A percentile compares a stretch with the other conserved stretches of the same genome.
Conservation (phyloP, 352 stramenopile genomes). For the Phytophthora hybrid region DNA sequence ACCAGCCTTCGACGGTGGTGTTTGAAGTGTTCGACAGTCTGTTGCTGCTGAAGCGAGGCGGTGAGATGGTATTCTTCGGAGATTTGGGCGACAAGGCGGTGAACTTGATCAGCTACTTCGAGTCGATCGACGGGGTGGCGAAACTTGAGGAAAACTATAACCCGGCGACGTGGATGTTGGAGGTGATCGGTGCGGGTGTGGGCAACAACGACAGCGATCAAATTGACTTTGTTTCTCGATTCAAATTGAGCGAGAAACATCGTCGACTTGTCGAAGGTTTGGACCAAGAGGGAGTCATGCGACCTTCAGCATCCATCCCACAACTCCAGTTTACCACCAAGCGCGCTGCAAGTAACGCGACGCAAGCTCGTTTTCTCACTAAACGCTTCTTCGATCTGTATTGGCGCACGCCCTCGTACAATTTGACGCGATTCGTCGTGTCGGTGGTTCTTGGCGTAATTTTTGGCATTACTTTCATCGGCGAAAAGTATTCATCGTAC, state of each 20-base stretch:
- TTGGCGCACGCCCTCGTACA: constrained; percentile 20
- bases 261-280: neutral
- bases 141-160: constrained; percentile 59
- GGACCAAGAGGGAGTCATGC: neutral
- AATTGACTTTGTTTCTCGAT: constrained; percentile 10
- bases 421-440: constrained; percentile 24
- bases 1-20: constrained; percentile 21
- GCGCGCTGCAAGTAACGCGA: constrained; percentile 8
- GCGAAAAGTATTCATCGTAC: constrained; percentile 38
- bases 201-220: constrained; percentile 26
- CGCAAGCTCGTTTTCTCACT: constrained; percentile 11
- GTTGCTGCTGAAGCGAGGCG: constrained; percentile 21
- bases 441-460: constrained; percentile 6
- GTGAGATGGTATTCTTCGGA: constrained; percentile 30
- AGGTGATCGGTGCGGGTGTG: constrained; percentile 44
- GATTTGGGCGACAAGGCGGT: constrained; percentile 42
- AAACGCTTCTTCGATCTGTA: constrained; percentile 22
- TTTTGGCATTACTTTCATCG: constrained; percentile 25
- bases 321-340: constrained; percentile 8
- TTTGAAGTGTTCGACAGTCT: constrained; percentile 26
- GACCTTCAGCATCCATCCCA: neutral
- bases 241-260: constrained; percentile 9
- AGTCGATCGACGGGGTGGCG: constrained; percentile 58
- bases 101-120: constrained; percentile 68
- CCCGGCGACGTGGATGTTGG: constrained; percentile 32